Evolutionary conservation across 371 early-diverging fungal species (phyloP), one percentile per base, ranked within the genome.

Genomic region (Homolaphlyctis polyrhiza): DNA sequence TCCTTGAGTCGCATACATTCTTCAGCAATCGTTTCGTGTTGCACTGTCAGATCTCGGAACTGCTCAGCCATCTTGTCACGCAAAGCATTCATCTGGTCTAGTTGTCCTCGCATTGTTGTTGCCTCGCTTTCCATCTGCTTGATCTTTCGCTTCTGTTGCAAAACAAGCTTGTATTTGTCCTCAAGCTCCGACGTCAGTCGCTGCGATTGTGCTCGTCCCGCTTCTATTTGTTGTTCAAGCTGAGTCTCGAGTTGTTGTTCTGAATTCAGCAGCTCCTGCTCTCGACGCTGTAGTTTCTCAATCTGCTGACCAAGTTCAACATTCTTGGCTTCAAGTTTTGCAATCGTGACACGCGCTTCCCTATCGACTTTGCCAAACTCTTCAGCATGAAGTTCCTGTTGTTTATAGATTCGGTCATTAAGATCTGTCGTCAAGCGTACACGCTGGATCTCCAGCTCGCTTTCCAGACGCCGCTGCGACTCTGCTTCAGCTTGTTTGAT

Each of bases 31-130:
- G 14, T 2, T 21, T 33, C 21, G 6, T 3, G 2, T 4, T 55
- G n/a, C 8, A 2, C 13, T 4, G 32, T 3, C 55, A 55, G 35
- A 3, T 55, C 55, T 18, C 35, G 30, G 55, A 11, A 55, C 55
- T 55, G 55, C 35, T 27, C 8, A 3, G 55, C 35, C 55, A 55
- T 55, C 35, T 55, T 33, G 30, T 55, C 35, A n/a, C 35, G 30
- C 8, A 35, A 5, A 8, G 30, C 28, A 13, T 18, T 6, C 35
- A 55, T 3, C 28, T 55, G 55, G n/a, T 55, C 30, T 2, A 33
- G n/a, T 18, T 25, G 55, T 21, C 32, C 55, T 13, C 55, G 55
- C 4, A 30, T 18, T 25, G 21, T 33, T 5, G 28, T 33, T 2
- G 32, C 2, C 30, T 55, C 55, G 14, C 5, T 27, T 25, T 55